These are phyloP conservation scores for Nitzschia sp. DNA, from an alignment of 108 stramenopile genomes.

Conservation along the genomic window DNA sequence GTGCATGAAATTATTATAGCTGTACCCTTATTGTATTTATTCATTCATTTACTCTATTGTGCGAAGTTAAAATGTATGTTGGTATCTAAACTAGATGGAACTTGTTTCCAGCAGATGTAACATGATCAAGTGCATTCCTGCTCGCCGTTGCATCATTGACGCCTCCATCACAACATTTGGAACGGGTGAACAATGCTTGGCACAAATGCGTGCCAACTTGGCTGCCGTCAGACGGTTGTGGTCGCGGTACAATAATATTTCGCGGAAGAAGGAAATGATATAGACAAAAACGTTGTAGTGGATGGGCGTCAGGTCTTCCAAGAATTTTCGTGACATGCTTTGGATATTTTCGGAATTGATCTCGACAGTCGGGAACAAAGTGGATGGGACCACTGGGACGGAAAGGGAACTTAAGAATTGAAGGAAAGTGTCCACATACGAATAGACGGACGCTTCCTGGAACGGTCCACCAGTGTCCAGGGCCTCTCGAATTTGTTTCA, in stretches of 20 bases:
- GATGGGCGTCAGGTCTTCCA: constrained; percentile 90
- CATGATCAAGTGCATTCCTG: constrained; percentile 58
- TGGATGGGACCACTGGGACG: constrained; percentile 80
- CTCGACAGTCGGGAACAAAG: constrained; percentile 78
- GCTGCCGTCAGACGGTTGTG: constrained; percentile 72
- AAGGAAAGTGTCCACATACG: constrained; percentile 79
- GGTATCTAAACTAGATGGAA: constrained; percentile 51
- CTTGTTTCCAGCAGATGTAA: constrained; percentile 62
- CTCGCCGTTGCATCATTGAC: constrained; percentile 33
- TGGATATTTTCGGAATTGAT: constrained; percentile 86
- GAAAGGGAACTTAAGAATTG: constrained; percentile 80
- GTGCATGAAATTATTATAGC: not conserved
- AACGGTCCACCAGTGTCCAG: constrained; percentile 85
- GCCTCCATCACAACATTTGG: constrained; percentile 54
- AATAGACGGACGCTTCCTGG: constrained; percentile 59
- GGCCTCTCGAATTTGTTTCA: constrained; percentile 82
- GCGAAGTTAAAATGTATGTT: no score
- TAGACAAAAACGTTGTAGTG: constrained; percentile 98
- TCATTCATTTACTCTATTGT: no score
- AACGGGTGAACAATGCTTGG: constrained; percentile 62
- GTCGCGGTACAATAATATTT: constrained; percentile 73
- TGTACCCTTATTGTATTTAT: not conserved
- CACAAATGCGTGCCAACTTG: constrained; percentile 82
- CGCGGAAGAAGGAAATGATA: constrained; percentile 93
- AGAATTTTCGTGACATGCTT: constrained; percentile 68